Base-by-base conservation (phyloP, 2,329 filamentous ascomycete species). In the Trichoderma sp. region DNA sequence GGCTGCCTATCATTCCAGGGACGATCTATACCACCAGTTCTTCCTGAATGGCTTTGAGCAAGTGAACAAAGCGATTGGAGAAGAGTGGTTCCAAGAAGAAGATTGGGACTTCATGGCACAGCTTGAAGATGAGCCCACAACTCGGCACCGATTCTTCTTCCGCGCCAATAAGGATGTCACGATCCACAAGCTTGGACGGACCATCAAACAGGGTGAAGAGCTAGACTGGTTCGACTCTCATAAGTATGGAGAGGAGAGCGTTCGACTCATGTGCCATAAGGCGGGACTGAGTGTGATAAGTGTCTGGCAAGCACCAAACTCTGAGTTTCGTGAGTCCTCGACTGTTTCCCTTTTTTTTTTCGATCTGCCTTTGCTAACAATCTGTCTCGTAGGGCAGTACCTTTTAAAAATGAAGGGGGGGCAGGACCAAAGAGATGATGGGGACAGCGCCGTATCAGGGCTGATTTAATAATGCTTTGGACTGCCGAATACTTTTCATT, bases 151-250 rank as follows among this genome's bases (percentile, higher is more conserved):
- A 6, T 83, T 83, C 74, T 83, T 78, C 73, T 80, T 84, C 70
- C 76, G 77, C 18, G 81, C 82, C 30, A 81, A 80, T 32, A 76
- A 74, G 18, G 78, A 82, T 26, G 75, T 84, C 36, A 70, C 71
- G 6, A 74, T 82, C 18, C 67, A 72, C 9, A 76, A 72, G 18
- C 73, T 78, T 32, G 74, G 72, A 3, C 75, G 76, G 18, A 72
- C 73, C 12, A 80, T 83, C 51, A 68, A 73, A 53, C 66, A 76
- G 24, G 82, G 79, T 15, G 77, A 81, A 57, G 80, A 83, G 71
- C 76, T 83, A 18, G 82, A 84, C 73, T 84, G 82, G 82, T 84
- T 84, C 72, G 82, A 84, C 74, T 82, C 82, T 36, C 82, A 84
- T 75, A 84, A 83, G 74, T 83, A 83, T 62, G 76, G 77, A 61